These are phyloP conservation scores for Trypanosoma theileri DNA, from an alignment of 208 protist genomes.

Conservation along the genomic window DNA sequence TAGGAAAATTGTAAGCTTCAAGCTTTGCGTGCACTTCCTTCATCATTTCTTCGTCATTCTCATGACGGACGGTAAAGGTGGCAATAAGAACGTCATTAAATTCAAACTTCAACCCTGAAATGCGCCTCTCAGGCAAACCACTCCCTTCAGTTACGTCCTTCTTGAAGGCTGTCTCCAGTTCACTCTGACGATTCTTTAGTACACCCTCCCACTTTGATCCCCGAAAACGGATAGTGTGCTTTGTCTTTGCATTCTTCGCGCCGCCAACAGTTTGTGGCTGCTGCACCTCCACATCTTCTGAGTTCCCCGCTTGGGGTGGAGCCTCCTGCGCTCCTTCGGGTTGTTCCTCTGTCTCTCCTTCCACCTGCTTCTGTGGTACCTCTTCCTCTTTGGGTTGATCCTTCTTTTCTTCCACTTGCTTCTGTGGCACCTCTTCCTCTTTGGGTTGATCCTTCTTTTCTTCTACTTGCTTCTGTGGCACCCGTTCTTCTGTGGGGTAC, in stretches of 20 bases:
- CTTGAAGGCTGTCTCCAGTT: slow-evolving; percentile 35
- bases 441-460: not conserved
- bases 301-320: too few species aligned
- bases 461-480: not conserved
- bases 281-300: too few species aligned
- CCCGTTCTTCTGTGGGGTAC: not conserved
- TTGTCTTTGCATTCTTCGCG: slow-evolving; percentile 27
- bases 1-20: slow-evolving; percentile 42
- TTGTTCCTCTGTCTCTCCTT: too few species aligned
- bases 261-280: not conserved
- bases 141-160: slow-evolving; percentile 39
- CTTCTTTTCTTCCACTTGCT: too few species aligned
- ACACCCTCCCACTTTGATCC: slow-evolving; percentile 43
- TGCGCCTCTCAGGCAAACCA: slow-evolving; percentile 32
- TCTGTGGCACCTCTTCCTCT: not conserved
- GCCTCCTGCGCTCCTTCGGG: too few species aligned
- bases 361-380: too few species aligned
- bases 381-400: too few species aligned
- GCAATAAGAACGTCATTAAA: slow-evolving; percentile 6
- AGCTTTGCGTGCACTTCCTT: slow-evolving; percentile 39
- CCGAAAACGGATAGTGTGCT: slow-evolving; percentile 55
- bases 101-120: slow-evolving; percentile 34
- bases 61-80: slow-evolving; percentile 19
- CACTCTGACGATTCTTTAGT: slow-evolving; percentile 21
- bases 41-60: slow-evolving; percentile 28